Evolutionary conservation across 108 stramenopile species (phyloP).

Genomic region (Stephanodiscus minutulus): DNA sequence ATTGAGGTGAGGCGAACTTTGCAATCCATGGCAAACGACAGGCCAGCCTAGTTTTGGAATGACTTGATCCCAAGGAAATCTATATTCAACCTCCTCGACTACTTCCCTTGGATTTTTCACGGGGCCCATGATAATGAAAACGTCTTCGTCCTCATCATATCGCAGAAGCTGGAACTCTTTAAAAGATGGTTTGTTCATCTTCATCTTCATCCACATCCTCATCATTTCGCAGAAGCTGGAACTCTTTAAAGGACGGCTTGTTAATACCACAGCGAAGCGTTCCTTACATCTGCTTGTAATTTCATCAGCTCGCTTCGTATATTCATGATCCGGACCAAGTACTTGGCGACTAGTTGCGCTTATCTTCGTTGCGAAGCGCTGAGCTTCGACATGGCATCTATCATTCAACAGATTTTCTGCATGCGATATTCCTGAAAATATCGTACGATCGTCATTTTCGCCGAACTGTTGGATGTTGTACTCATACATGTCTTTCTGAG

Average conservation of each 20-base stretch:
- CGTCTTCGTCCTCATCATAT: background rate
- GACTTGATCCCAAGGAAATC: background rate
- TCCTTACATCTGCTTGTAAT: background rate
- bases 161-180: background rate
- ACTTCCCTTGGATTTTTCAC: too few relatives aligned
- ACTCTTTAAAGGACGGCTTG: background rate
- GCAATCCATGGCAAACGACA: constrained; percentile 10
- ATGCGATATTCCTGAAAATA: background rate
- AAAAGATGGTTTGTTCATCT: too few relatives aligned
- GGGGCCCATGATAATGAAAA: too few relatives aligned
- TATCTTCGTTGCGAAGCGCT: constrained; percentile 8
- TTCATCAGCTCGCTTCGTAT: background rate
- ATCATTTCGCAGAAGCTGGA: background rate
- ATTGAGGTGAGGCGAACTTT: too few relatives aligned
- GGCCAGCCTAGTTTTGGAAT: background rate
- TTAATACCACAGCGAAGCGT: background rate
- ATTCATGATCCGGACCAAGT: background rate
- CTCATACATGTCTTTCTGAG: background rate
- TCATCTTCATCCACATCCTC: too few relatives aligned
- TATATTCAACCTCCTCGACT: background rate
- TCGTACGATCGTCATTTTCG: background rate
- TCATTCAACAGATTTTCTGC: background rate
- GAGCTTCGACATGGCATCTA: constrained; percentile 3
- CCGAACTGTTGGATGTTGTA: background rate
- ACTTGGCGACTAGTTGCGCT: background rate